Base-by-base conservation (phyloP, 208 protist species). In the Trypanosoma caninum region DNA sequence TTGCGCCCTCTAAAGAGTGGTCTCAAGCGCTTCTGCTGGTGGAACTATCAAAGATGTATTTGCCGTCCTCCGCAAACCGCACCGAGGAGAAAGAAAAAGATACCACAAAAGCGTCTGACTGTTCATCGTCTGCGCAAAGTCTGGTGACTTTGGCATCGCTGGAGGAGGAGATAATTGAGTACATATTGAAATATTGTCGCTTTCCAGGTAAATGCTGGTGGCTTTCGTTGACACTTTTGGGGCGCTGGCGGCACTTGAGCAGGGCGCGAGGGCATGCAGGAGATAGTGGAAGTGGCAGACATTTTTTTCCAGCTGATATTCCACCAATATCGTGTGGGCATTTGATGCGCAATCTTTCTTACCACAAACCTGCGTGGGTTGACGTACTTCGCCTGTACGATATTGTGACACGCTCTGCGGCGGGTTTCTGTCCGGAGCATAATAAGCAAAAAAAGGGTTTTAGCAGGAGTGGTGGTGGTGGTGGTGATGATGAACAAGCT, bases 111-210 rank as follows among this genome's bases (percentile, higher is more conserved):
- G 22, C 7, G 13, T 53, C 9, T 53, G 9, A 14, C n/a, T 53
- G 5, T 34, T 10, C 9, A 8, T 53, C 47, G 6, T 5, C 9
- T 10, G 7, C 23, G 20, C 7, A 31, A 33, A n/a, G 22, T 23
- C 10, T 27, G 47, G 4, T 13, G 22, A 8, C 20, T 22, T 6
- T 23, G 11, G 41, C 13, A 35, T 30, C 42, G 3, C 5, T 56
- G 25, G 59, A 68, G 40, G 33, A 68, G 45, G 27, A 54, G 28
- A 33, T 37, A 2, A 40, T 57, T 41, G 37, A n/a, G 20, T 41
- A 72, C 18, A 11, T 72, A 14, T 41, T 72, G 51, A 60, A 66
- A 6, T 7, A 65, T 38, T 63, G 66, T 63, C 23, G 57, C 7
- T 66, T 72, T 38, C 66, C 66, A 23, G 25, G 18, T 33, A 47